Base-by-base conservation (phyloP, 1,284 basidiomycete species). In the Cryptococcus neoformans region DNA sequence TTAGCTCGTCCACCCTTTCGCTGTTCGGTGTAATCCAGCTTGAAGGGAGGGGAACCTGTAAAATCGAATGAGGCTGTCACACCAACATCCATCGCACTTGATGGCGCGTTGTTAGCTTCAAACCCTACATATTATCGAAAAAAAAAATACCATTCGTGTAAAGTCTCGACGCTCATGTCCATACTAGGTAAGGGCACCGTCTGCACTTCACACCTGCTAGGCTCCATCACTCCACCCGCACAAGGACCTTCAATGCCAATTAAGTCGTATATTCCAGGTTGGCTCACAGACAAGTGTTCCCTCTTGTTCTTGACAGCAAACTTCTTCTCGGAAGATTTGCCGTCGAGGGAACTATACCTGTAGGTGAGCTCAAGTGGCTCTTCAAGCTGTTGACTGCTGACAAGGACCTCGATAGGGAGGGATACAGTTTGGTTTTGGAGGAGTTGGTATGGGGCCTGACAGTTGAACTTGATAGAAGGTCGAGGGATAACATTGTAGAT, bases 1-100 rank as follows among this genome's bases (percentile, higher is more conserved):
- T 87, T 80, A 6, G 84, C 76, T 4, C 81, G 77, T 65, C 87
- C 84, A 35, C 85, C 82, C 73, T 90, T 84, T 52, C 87, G 83
- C 72, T 89, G 85, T 65, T 86, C 83, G 37, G 81, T 84, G 79
- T 93, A 92, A 72, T 85, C 85, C 6, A 94, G 83, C 49, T 82
- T 81, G 83, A 97, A 98, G 1, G 95, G 95, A 38, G 93, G 88
- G 1, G 86, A 88, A 17, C 95, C 95, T 44, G 88, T 89, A 46
- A 98, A 82, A 50, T 93, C 84, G 47, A 97, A 85, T 11, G 87
- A 85, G 5, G 90, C 91, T 34, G 88, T 88, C 51, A 95, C 88
- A 8, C 95, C 95, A 34, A 90, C 93, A 64, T 97, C 92, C 11
- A 93, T 92, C 39, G 92, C 92, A 73, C 93, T 97, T 59, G 57